A percentile compares a stretch with the other conserved stretches of the same genome.
phyloP scores from a whole-genome alignment of 805 yeast genomes.

The Isabelozyma pseudorhagii region DNA sequence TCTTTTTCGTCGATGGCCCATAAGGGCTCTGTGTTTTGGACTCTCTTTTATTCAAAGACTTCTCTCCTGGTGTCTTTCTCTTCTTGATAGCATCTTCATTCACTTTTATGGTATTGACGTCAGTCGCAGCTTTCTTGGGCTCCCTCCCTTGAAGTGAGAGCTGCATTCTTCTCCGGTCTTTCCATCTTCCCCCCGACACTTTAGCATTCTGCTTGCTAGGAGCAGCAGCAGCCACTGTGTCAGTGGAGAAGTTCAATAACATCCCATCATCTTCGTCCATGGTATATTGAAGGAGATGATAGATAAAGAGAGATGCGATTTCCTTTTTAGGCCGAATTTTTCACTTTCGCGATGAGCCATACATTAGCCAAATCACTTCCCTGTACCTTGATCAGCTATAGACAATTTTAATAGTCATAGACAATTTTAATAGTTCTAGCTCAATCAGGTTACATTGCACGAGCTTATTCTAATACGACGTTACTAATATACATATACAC shows the following conservation, averaged over 20 bases:
- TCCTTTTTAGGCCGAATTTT: neutral
- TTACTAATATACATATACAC: too few relatives aligned
- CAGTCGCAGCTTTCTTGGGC: conserved; percentile 19
- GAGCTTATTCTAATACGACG: too few relatives aligned
- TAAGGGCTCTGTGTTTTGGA: neutral
- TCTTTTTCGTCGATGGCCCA: conserved; percentile 27
- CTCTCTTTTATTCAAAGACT: conserved; percentile 6
- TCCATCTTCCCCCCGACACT: conserved; percentile 78
- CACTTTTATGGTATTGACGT: conserved; percentile 29
- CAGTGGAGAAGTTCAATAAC: conserved; percentile 64
- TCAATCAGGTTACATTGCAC: too few relatives aligned
- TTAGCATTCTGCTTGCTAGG: conserved; percentile 17
- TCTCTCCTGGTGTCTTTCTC: conserved; percentile 8
- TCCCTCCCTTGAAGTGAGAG: conserved; percentile 46
- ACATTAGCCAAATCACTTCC: too few relatives aligned
- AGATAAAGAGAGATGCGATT: neutral
- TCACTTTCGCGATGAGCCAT: conserved; percentile 6
- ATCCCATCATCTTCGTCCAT: conserved; percentile 63
- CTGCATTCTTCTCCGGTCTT: conserved; percentile 67
- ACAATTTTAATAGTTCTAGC: neutral
- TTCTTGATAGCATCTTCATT: conserved; percentile 5
- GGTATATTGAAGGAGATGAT: neutral
- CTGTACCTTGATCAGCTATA: neutral
- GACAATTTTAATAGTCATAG: neutral
- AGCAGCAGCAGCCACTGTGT: conserved; percentile 11